Percentiles rank a stretch among this genome's conserved stretches.
These are phyloP conservation scores for Boletus rufocinnamomeus DNA, from an alignment of 768 basidiomycete genomes.

Conservation along the genomic window DNA sequence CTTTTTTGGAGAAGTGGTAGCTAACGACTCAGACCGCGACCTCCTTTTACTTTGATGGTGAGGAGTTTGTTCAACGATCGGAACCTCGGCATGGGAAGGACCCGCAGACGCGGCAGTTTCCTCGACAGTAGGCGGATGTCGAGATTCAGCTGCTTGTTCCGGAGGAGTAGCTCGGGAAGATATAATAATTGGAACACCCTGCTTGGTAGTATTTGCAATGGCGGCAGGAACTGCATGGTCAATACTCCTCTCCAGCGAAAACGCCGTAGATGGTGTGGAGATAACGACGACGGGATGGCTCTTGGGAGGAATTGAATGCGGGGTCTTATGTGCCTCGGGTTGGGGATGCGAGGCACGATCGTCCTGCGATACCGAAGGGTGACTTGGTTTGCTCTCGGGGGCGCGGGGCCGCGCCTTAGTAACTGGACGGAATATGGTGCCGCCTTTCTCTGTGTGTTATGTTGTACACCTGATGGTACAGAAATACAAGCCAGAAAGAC, in stretches of 20 bases:
- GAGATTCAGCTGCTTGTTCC: slow-evolving; percentile 3
- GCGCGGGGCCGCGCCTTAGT: slow-evolving; percentile 54
- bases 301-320: background rate
- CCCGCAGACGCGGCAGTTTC: background rate
- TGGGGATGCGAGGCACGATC: slow-evolving; percentile 9
- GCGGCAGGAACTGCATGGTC: slow-evolving; percentile 4
- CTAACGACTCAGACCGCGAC: slow-evolving; percentile 17
- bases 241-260: slow-evolving; percentile 8
- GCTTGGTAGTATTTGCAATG: slow-evolving; percentile 5
- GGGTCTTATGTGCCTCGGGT: slow-evolving; percentile 6
- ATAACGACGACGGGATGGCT: background rate
- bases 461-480: slow-evolving; percentile 6
- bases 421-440: slow-evolving; percentile 68
- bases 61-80: slow-evolving; percentile 10
- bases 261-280: slow-evolving; percentile 4
- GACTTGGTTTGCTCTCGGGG: slow-evolving; percentile 23
- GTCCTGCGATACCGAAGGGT: slow-evolving; percentile 20
- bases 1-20: slow-evolving; percentile 34
- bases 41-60: slow-evolving; percentile 23
- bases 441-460: slow-evolving; percentile 61
- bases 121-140: background rate
- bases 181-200: slow-evolving; percentile 20
- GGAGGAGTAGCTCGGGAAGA: slow-evolving; percentile 18
- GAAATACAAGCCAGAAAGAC: slow-evolving; percentile 35
- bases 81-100: slow-evolving; percentile 23